Evolutionary conservation across 495 filamentous ascomycete genomes (phyloP).

Genomic region (Alectoria sarmentosa): DNA sequence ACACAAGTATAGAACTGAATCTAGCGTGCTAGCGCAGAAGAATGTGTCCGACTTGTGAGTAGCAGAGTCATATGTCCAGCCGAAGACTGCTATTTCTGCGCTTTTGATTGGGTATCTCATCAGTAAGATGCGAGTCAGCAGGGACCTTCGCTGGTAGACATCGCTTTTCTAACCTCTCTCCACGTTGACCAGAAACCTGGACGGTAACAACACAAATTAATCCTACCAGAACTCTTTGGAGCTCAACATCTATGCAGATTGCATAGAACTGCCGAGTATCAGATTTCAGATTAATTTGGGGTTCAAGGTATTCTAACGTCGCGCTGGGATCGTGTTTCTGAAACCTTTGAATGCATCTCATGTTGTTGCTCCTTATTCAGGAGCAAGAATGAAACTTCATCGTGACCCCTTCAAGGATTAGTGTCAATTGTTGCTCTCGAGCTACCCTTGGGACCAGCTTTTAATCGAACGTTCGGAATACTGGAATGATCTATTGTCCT

Average conservation of each 20-base stretch:
- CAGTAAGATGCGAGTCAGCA: background rate
- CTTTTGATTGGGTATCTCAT: background rate
- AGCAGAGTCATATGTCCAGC: too few species aligned
- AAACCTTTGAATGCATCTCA: background rate
- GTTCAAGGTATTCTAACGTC: background rate
- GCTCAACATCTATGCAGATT: background rate
- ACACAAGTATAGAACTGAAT: background rate
- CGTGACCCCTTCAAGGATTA: background rate
- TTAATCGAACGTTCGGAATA: background rate
- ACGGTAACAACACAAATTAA: background rate
- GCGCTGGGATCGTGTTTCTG: background rate
- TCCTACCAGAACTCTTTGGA: background rate
- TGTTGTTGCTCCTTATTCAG: background rate
- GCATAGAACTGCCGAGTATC: background rate
- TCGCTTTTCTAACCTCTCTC: background rate
- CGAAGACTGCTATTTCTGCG: background rate
- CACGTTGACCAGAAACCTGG: background rate
- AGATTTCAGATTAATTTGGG: background rate
- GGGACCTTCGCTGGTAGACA: background rate
- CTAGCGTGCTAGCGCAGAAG: background rate
- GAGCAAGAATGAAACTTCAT: background rate
- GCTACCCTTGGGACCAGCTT: background rate
- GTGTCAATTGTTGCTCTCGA: background rate
- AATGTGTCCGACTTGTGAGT: background rate
- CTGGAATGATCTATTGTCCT: background rate